phyloP scores from a whole-genome alignment of 495 filamentous ascomycete genomes.

The Aspergillus diversus region DNA sequence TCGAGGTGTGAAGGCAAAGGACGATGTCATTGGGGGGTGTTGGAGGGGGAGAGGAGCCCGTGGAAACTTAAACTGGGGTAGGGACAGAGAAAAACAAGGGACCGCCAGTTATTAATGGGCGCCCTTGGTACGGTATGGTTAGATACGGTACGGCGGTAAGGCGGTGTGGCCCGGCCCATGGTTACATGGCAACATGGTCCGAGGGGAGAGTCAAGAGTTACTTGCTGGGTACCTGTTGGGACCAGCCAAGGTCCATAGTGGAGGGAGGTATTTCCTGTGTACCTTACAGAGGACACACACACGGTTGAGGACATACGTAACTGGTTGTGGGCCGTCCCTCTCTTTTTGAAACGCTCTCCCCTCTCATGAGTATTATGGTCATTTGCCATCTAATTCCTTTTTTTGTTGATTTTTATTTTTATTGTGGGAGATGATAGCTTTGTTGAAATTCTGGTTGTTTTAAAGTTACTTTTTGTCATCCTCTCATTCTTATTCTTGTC shows the following conservation, averaged over 20 bases:
- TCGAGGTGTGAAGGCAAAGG: constrained; percentile 10
- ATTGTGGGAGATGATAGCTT: no score
- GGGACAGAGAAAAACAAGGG: not conserved
- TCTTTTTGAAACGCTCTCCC: not conserved
- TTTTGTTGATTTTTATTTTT: constrained; percentile 13
- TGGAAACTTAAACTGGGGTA: no score
- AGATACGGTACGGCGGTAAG: constrained; percentile 2
- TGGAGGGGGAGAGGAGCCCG: not conserved
- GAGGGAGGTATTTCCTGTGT: not conserved
- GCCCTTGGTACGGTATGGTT: not conserved
- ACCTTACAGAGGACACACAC: no score
- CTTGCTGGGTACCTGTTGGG: not conserved
- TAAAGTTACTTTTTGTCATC: no score
- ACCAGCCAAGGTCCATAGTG: not conserved
- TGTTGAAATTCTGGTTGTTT: no score
- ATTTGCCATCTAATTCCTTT: constrained; percentile 1
- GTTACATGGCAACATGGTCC: not conserved
- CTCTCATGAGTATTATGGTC: not conserved
- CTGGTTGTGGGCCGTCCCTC: constrained; percentile 21
- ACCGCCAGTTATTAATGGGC: not conserved
- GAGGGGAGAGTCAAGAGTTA: not conserved
- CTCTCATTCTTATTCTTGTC: no score
- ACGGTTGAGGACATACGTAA: constrained; percentile 17
- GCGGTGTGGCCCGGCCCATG: constrained; percentile 2
- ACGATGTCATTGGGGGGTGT: constrained; percentile 14